Evolutionary conservation across 306 rosid genomes (phyloP).

Genomic region (Urtica urens): DNA sequence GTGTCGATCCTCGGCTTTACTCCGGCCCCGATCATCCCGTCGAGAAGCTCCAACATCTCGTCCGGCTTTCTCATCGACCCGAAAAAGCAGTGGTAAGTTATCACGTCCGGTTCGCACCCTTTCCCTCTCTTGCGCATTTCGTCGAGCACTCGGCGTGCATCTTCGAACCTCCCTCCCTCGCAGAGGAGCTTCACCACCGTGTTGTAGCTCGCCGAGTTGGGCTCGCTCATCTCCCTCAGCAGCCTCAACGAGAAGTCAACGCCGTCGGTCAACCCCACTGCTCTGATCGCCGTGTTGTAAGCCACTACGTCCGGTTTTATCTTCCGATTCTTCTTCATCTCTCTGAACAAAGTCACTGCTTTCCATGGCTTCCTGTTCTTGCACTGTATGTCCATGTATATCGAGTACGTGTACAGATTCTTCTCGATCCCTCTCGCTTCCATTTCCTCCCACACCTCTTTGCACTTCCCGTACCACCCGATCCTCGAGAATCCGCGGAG

Average conservation of each 20-base stretch:
- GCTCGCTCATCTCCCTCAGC: constrained; percentile 63
- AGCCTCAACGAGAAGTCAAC: constrained; percentile 54
- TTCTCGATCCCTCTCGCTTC: constrained; percentile 53
- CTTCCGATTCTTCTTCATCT: constrained; percentile 50
- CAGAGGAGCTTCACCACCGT: constrained; percentile 65
- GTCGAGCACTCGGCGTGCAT: constrained; percentile 44
- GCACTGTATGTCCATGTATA: constrained; percentile 74
- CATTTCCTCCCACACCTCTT: constrained; percentile 89
- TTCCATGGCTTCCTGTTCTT: constrained; percentile 89
- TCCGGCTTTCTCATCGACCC: constrained; percentile 47
- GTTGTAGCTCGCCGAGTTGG: constrained; percentile 58
- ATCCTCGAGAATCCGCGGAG: constrained; percentile 74
- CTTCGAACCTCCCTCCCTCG: constrained; percentile 47
- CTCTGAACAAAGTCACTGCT: constrained; percentile 64
- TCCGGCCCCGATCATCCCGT: constrained; percentile 60
- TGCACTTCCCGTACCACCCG: constrained; percentile 83
- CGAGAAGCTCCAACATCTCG: constrained; percentile 52
- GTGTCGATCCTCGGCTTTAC: constrained; percentile 66
- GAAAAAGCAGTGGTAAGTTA: constrained; percentile 57
- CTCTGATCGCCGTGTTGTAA: constrained; percentile 60
- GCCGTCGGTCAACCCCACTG: constrained; percentile 61
- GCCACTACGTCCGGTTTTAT: constrained; percentile 66
- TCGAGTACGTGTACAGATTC: constrained; percentile 65
- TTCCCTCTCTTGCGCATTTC: constrained; percentile 32
- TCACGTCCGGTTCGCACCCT: constrained; percentile 48